Conservation (phyloP, 2,329 filamentous ascomycete genomes). For the Byssochlamys sp. region DNA sequence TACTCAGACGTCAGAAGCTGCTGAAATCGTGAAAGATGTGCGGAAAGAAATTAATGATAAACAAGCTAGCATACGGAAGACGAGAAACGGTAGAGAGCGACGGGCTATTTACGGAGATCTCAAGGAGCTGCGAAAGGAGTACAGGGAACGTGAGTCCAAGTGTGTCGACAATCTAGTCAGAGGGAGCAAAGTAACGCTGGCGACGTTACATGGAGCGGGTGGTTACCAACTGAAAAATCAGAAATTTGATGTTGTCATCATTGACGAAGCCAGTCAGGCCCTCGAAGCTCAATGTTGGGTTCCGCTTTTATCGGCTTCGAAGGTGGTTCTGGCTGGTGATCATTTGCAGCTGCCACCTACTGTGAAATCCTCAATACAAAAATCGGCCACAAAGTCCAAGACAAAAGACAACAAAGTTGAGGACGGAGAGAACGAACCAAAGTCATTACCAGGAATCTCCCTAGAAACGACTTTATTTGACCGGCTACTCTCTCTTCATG, state of each 20-base stretch:
- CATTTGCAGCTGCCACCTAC: constrained; percentile 90
- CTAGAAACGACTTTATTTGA: constrained; percentile 92
- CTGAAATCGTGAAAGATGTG: constrained; percentile 79
- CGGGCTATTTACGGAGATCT: constrained; percentile 75
- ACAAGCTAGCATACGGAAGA: constrained; percentile 79
- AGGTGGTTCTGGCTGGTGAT: constrained; percentile 85
- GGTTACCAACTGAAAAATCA: constrained; percentile 71
- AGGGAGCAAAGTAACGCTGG: constrained; percentile 76
- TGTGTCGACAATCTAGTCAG: constrained; percentile 69
- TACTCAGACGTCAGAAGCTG: constrained; percentile 81
- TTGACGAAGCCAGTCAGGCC: constrained; percentile 93
- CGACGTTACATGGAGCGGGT: constrained; percentile 85
- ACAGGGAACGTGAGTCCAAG: constrained; percentile 68
- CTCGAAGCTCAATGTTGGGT: constrained; percentile 97
- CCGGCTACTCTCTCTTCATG: constrained; percentile 71
- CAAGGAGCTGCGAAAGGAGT: constrained; percentile 78
- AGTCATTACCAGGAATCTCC: constrained; percentile 44
- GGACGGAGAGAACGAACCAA: constrained; percentile 27
- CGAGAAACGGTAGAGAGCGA: constrained; percentile 67
- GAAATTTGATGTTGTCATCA: constrained; percentile 83
- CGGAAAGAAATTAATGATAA: constrained; percentile 87
- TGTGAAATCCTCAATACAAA: constrained; percentile 62
- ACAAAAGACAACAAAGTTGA: constrained; percentile 19
- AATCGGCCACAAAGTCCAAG: constrained; percentile 40
- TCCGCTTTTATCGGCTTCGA: constrained; percentile 65